phyloP scores from a whole-genome alignment of 1,284 basidiomycete genomes.

The Anthracocystis setariae region DNA sequence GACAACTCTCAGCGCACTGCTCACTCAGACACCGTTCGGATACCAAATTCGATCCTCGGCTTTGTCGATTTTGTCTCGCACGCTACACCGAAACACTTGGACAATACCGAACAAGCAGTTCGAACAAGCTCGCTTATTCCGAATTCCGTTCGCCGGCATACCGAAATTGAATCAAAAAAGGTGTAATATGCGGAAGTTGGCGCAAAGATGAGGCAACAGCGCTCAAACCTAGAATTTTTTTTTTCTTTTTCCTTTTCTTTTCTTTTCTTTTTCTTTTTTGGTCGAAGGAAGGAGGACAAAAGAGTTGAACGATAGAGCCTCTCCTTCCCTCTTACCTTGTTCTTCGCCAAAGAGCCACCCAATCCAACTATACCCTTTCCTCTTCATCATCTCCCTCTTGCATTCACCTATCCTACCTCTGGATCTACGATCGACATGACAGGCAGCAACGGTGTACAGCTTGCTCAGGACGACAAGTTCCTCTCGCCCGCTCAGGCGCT shows the following conservation, averaged over 20 bases:
- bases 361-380: constrained; percentile 20
- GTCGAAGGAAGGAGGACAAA: constrained; percentile 8
- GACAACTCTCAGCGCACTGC: too few species aligned
- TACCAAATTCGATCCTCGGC: too few species aligned
- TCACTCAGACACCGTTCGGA: too few species aligned
- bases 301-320: neutral
- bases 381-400: neutral
- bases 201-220: too few species aligned
- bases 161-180: too few species aligned
- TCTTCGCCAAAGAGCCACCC: constrained; percentile 50
- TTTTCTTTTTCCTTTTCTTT: constrained; percentile 4
- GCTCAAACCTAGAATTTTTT: neutral
- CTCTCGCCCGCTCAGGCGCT: constrained; percentile 59
- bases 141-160: too few species aligned
- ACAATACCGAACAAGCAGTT: too few species aligned
- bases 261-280: neutral
- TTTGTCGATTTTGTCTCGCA: too few species aligned
- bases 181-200: too few species aligned
- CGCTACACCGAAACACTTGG: too few species aligned
- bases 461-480: constrained; percentile 38
- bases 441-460: constrained; percentile 36
- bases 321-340: constrained; percentile 26
- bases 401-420: neutral
- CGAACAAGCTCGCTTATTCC: too few species aligned
- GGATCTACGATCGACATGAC: constrained; percentile 20